Base-by-base conservation (phyloP, 345 rosid species). In the Theobroma cacao region DNA sequence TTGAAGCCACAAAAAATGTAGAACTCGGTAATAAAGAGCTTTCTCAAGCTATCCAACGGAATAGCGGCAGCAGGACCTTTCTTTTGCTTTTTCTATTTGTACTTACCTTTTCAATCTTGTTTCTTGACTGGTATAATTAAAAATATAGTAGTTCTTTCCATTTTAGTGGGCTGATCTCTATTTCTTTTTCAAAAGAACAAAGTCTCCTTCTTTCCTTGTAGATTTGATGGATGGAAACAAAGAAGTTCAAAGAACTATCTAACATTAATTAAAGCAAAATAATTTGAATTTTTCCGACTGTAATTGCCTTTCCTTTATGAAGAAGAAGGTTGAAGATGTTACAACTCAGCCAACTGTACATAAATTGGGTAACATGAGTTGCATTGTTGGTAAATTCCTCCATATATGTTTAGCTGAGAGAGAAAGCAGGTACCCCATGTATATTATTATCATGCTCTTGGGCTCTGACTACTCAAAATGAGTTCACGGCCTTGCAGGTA, bases 111-210 rank as follows among this genome's bases (percentile, higher is more conserved):
- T 90, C 95, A 22, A 86, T 96, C 78, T 86, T 96, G 84, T 94
- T 96, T 86, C 97, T 96, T 38, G 98, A 92, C 83, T 89, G 97
- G 98, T 96, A 92, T 82, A 87, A 89, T 72, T 96, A 81, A 85
- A 69, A 24, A 40, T 9, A 47, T 13, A 18, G 30, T 52, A 31
- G 31, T 33, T 72, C 60, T 47, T 47, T 38, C 71, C 50, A 65
- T 71, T 71, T 20, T 48, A 71, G 13, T 71, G 1, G 43, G 18
- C 41, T 70, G 40, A 31, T 48, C 14, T 1, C 2, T 70, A 14
- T 34, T 30, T 30, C 18, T 48, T 70, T 30, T 55, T 36, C 24
- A 48, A 26, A 47, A 26, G 8, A 8, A 17, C 5, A 8, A 17
- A 17, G 58, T 43, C 38, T 24, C 74, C 1, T 50, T 20, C 4